phyloP scores from a whole-genome alignment of 352 stramenopile species.

The Globisporangium parvum region DNA sequence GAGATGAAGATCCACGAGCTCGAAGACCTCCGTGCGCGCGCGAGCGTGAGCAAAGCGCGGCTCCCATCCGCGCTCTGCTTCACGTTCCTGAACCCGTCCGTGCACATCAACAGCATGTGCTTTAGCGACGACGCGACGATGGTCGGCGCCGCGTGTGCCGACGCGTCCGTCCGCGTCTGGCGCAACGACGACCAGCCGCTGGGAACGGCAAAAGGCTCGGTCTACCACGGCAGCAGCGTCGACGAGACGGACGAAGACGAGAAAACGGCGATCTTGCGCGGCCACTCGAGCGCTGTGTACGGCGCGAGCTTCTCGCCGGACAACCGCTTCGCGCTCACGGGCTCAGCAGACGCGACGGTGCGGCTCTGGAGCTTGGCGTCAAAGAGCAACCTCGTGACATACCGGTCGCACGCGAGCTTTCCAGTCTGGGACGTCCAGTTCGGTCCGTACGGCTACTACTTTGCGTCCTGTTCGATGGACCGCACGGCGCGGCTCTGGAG shows the following conservation, averaged over 20 bases:
- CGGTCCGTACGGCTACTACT: conserved; percentile 91
- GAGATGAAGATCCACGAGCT: conserved; percentile 65
- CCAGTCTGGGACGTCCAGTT: conserved; percentile 93
- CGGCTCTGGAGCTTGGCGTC: conserved; percentile 83
- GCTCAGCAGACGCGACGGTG: conserved; percentile 73
- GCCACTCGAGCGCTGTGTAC: conserved; percentile 82
- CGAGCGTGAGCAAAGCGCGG: conserved; percentile 38
- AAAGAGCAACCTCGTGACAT: conserved; percentile 72
- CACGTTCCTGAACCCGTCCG: conserved; percentile 71
- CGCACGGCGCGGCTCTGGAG: conserved; percentile 91
- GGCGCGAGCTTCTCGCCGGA: conserved; percentile 81
- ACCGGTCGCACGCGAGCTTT: conserved; percentile 59
- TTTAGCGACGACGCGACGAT: conserved; percentile 78
- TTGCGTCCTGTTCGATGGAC: conserved; percentile 92
- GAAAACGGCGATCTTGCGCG: conserved; percentile 59
- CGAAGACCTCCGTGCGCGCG: conserved; percentile 53
- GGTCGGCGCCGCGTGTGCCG: conserved; percentile 64
- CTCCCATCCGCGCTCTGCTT: conserved; percentile 73
- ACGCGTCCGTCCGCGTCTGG: conserved; percentile 76
- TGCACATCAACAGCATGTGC: conserved; percentile 77
- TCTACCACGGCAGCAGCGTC: conserved; percentile 41
- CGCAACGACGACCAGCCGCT: conserved; percentile 74
- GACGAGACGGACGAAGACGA: conserved; percentile 63
- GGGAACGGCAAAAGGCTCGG: conserved; percentile 53
- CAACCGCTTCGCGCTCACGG: conserved; percentile 78